Evolutionary conservation across 495 filamentous ascomycete genomes (phyloP), one percentile per base, ranked within the genome.

Genomic region (Ascodesmis nigricans): DNA sequence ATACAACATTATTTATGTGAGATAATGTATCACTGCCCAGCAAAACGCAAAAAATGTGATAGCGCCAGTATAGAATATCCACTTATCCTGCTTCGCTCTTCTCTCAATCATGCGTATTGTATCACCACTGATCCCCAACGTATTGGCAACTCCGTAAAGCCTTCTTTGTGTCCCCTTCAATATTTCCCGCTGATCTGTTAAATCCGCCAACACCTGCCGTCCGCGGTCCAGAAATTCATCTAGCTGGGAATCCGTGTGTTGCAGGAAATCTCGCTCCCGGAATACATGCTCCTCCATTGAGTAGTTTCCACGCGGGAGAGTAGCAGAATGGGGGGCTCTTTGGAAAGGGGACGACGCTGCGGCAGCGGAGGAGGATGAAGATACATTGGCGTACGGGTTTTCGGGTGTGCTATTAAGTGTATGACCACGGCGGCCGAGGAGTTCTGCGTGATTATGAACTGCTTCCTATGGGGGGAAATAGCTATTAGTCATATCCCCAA

Each of bases 51-150:
- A 75, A 55, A 97, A 97, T n/a, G 83, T 52, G 21, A 90, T 54
- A 14, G 90, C 79, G 0, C 87, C 81, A 9, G 53, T 74, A 69
- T 76, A 77, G 54, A 97, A 97, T 18, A 97, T 90, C 84, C 83
- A 95, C 57, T 92, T 93, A 47, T 97, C 87, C 62, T 93, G 72
- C 55, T 67, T 75, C 33, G 87, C 83, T 40, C 87, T 65, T 47
- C 87, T 60, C 55, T 95, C 83, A 31, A 97, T 64, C 78, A 83
- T 92, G 9, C 90, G 67, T 37, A 97, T 97, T 3, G 87, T 97
- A 53, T 95, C 90, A 19, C 84, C 82, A 53, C 75, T 82, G 22
- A 97, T 66, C 5, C 87, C 87, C 40, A 97, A 57, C 19, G 90
- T 95, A 49, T 91, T 95, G 4, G 78, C 87, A 14, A 91, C 80